Conservation (phyloP, 2,329 filamentous ascomycete species). For the Penicillium sp. region DNA sequence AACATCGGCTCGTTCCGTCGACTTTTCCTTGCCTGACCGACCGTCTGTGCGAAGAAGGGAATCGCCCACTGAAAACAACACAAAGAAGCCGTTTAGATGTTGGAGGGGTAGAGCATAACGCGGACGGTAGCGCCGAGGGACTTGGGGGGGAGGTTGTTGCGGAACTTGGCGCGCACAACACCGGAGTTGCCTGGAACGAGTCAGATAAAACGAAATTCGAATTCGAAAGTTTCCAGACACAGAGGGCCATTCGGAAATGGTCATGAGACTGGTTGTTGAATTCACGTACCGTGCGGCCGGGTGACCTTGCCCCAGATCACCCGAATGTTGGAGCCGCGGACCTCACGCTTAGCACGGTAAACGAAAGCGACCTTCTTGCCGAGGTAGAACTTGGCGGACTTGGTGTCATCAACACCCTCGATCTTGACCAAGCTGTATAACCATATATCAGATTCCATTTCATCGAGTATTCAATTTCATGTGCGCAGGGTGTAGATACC, state of each 20-base stretch:
- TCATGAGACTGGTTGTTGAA: slow-evolving; percentile 7
- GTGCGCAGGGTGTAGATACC: slow-evolving; percentile 31
- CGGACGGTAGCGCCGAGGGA: slow-evolving; percentile 94
- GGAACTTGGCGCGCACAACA: slow-evolving; percentile 96
- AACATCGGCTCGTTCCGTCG: slow-evolving; percentile 38
- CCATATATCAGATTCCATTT: slow-evolving; percentile 27
- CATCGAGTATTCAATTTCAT: slow-evolving; percentile 9
- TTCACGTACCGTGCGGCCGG: slow-evolving; percentile 77
- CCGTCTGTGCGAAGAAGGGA: slow-evolving; percentile 38
- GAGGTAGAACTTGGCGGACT: slow-evolving; percentile 93
- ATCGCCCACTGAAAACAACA: slow-evolving; percentile 34
- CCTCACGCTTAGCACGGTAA: slow-evolving; percentile 92
- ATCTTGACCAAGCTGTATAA: slow-evolving; percentile 82
- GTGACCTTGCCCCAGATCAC: slow-evolving; percentile 99
- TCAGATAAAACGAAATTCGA: slow-evolving; percentile 6
- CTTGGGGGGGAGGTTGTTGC: slow-evolving; percentile 90
- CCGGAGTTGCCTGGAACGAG: slow-evolving; percentile 78
- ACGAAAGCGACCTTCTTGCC: slow-evolving; percentile 99
- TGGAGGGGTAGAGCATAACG: slow-evolving; percentile 97
- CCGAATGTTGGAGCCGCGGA: slow-evolving; percentile 96
- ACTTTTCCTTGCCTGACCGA: slow-evolving; percentile 37
- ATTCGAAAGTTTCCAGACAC: not conserved
- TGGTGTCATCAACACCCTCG: slow-evolving; percentile 90
- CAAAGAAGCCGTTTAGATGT: slow-evolving; percentile 68
- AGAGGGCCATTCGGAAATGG: not conserved